phyloP scores from a whole-genome alignment of 345 rosid genomes.

The Aquilaria yunnanensis region DNA sequence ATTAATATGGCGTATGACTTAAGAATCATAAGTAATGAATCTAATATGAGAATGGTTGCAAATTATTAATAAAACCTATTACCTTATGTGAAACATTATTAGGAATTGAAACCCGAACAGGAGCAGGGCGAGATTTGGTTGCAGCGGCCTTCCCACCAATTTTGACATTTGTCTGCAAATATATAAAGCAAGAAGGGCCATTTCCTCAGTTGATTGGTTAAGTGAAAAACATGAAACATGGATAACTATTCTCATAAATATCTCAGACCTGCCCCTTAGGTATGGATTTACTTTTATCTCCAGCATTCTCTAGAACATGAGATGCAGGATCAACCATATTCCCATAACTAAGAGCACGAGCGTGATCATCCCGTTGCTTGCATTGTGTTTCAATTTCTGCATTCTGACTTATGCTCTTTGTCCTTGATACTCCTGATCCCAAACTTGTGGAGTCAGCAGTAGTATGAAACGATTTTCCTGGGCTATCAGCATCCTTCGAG shows the following conservation, averaged over 20 bases:
- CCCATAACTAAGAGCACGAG: slow-evolving; percentile 28
- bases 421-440: slow-evolving; percentile 33
- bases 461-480: slow-evolving; percentile 43
- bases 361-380: slow-evolving; percentile 43
- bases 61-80: not conserved
- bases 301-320: slow-evolving; percentile 33
- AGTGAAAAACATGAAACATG: slow-evolving; percentile 9
- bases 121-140: slow-evolving; percentile 18
- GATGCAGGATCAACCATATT: slow-evolving; percentile 37
- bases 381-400: slow-evolving; percentile 38
- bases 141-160: slow-evolving; percentile 18
- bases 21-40: no score
- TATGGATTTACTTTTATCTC: slow-evolving; percentile 21
- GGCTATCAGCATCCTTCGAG: slow-evolving; percentile 51
- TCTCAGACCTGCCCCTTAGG: slow-evolving; percentile 51
- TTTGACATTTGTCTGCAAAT: slow-evolving; percentile 27
- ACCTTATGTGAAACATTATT: slow-evolving; percentile 34
- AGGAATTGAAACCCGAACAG: slow-evolving; percentile 19
- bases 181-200: not conserved
- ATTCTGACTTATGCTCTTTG: slow-evolving; percentile 26
- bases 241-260: slow-evolving; percentile 5
- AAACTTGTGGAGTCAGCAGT: slow-evolving; percentile 39
- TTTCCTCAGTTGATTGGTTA: not conserved
- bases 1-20: no score
- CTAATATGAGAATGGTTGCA: no score